Conservation (phyloP, 1,284 basidiomycete genomes). For the Apiotrichum domesticum region DNA sequence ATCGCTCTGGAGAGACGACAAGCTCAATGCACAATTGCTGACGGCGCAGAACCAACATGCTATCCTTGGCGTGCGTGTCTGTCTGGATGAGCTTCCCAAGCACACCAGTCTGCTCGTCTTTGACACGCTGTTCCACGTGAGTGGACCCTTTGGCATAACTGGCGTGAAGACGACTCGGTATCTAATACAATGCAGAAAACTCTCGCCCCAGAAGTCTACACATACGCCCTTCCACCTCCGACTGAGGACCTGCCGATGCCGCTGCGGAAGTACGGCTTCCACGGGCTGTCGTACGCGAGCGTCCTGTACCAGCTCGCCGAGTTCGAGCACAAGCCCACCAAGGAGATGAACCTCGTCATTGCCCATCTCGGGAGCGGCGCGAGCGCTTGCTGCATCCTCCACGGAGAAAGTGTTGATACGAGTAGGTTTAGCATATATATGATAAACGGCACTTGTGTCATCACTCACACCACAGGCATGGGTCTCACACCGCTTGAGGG, state of each 20-base stretch:
- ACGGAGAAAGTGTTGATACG: constrained; percentile 69
- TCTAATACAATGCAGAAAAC: constrained; percentile 45
- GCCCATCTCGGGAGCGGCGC: constrained; percentile 81
- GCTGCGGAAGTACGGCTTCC: constrained; percentile 80
- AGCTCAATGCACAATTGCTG: no score
- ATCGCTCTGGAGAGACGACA: no score
- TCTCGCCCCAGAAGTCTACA: constrained; percentile 65
- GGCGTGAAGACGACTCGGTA: no score
- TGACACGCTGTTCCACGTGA: constrained; percentile 72
- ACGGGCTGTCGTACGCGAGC: constrained; percentile 55
- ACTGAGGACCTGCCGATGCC: constrained; percentile 55
- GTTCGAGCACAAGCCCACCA: constrained; percentile 54
- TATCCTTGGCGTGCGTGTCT: constrained; percentile 51
- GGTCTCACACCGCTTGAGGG: constrained; percentile 50
- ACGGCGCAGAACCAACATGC: constrained; percentile 50
- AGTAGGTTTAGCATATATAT: constrained; percentile 22
- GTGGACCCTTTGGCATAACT: background rate
- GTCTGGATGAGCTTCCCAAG: constrained; percentile 58
- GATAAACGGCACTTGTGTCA: no score
- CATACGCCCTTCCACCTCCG: constrained; percentile 65
- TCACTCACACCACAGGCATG: constrained; percentile 27
- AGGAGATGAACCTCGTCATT: constrained; percentile 61
- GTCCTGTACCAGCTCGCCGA: constrained; percentile 45
- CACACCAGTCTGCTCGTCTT: constrained; percentile 54
- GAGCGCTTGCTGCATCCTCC: constrained; percentile 58